Evolutionary conservation across 2,329 filamentous ascomycete genomes (phyloP).

Genomic region (Drechslerella dactyloides): DNA sequence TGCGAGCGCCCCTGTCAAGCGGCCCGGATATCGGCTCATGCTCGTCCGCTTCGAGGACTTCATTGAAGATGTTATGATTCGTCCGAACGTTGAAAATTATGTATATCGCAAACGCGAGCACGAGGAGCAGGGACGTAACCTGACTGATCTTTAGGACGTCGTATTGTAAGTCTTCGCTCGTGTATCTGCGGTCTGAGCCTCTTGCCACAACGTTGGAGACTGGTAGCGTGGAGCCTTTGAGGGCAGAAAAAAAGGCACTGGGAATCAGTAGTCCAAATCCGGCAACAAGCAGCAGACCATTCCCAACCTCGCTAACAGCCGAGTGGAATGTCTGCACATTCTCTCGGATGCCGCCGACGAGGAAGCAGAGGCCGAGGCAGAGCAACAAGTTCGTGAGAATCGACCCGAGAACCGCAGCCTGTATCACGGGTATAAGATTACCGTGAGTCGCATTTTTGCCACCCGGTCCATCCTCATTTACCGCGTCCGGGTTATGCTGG

Average conservation of each 20-base stretch:
- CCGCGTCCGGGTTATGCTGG: conserved; percentile 58
- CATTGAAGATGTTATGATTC: conserved; percentile 78
- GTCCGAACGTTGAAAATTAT: conserved; percentile 77
- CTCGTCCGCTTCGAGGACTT: conserved; percentile 75
- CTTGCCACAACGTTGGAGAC: conserved; percentile 58
- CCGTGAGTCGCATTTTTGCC: conserved; percentile 57
- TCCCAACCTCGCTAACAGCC: conserved; percentile 78
- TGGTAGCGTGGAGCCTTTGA: conserved; percentile 53
- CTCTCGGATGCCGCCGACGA: conserved; percentile 73
- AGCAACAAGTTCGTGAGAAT: conserved; percentile 81
- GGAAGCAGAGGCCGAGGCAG: conserved; percentile 80
- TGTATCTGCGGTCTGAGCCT: conserved; percentile 55
- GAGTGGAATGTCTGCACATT: conserved; percentile 75
- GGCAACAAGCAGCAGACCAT: conserved; percentile 76
- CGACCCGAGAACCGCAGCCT: conserved; percentile 82
- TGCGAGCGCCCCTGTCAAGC: conserved; percentile 63
- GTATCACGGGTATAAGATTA: conserved; percentile 69
- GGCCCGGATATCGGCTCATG: conserved; percentile 73
- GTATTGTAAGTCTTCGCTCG: conserved; percentile 59
- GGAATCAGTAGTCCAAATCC: conserved; percentile 62
- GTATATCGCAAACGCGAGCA: conserved; percentile 70
- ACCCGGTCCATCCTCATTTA: conserved; percentile 59
- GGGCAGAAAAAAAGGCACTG: conserved; percentile 60
- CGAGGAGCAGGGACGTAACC: conserved; percentile 72
- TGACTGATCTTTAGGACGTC: conserved; percentile 72